These are phyloP conservation scores for Candida namnaoensis DNA, from an alignment of 805 yeast species.

Conservation along the genomic window DNA sequence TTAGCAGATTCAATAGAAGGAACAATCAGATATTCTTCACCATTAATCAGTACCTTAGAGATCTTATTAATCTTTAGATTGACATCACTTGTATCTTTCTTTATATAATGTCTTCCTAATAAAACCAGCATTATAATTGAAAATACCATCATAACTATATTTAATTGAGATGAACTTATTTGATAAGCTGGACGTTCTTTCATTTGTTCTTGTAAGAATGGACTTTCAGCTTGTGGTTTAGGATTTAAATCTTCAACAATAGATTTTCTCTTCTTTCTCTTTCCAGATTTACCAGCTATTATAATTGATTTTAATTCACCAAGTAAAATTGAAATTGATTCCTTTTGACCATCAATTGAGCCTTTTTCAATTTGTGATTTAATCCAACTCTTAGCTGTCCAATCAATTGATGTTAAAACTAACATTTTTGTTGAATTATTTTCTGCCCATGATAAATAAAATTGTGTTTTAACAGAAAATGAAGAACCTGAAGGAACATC, in stretches of 20 bases:
- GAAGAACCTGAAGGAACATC: conserved; percentile 72
- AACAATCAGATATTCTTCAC: conserved; percentile 11
- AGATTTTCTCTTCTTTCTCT: conserved; percentile 9
- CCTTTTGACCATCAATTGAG: conserved; percentile 66
- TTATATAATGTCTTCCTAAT: not conserved
- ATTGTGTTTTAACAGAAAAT: conserved; percentile 52
- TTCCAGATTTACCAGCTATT: conserved; percentile 7
- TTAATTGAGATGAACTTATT: not conserved
- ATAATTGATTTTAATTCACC: conserved; percentile 28
- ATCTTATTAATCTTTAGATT: conserved; percentile 1
- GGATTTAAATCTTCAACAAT: not conserved
- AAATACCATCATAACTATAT: not conserved
- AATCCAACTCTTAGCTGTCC: conserved; percentile 74
- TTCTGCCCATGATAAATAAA: conserved; percentile 57
- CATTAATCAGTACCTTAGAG: conserved; percentile 13
- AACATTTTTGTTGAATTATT: conserved; percentile 43
- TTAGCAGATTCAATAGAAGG: conserved; percentile 9
- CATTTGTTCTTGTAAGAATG: not conserved
- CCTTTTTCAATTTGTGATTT: conserved; percentile 73
- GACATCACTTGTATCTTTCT: not conserved
- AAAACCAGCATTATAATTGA: not conserved
- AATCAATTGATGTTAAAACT: conserved; percentile 50
- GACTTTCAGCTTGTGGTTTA: not conserved
- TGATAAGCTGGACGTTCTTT: not conserved
- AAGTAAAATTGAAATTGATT: conserved; percentile 37